Evolutionary conservation across 768 basidiomycete species (phyloP), one percentile per base, ranked within the genome.

Genomic region (Rhizopogon vesiculosus): DNA sequence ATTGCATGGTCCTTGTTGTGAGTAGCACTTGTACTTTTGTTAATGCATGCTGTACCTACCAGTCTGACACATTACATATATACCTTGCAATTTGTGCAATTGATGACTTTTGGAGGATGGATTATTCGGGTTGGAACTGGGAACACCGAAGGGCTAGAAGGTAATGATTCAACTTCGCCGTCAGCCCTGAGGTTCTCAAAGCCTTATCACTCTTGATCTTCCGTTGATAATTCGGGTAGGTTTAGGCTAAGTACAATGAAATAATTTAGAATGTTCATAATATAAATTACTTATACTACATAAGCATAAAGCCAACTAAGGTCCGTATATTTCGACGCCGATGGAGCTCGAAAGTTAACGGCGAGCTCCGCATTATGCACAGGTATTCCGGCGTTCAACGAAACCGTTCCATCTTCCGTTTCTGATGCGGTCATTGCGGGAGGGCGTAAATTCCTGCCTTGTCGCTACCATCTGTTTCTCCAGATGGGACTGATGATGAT

Each of bases 1-100:
- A 61, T 62, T 55, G 62, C 66, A 70, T 57, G 61, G 35, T 60
- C 59, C 59, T 25, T 63, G 63, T 62, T 65, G 61, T 68, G 62
- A 56, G 67, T 62, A 59, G 52, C 59, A 63, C 56, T 53, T 69
- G 69, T 69, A 71, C 39, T 51, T 56, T 57, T 42, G 52, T 46
- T 29, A 51, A 44, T 54, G 50, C 56, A 58, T 58, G 55, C 35
- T 10, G 35, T 38, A 38, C 35, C 35, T 49, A 38, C 35, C 16
- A 35, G 48, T 33, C 31, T 33, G 8, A 49, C 18, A 31, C 33
- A 8, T 48, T 33, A 46, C 31, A 16, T 4, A 35, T 25, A 25
- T 49, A 35, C 35, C 35, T 12, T 35, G 35, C 35, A 35, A 35
- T 35, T 35, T 10, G 35, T 35, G 31, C 31, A 33, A 33, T 33